These are phyloP conservation scores for Leccinum solheimii DNA, from an alignment of 1,284 basidiomycete genomes.

Conservation along the genomic window DNA sequence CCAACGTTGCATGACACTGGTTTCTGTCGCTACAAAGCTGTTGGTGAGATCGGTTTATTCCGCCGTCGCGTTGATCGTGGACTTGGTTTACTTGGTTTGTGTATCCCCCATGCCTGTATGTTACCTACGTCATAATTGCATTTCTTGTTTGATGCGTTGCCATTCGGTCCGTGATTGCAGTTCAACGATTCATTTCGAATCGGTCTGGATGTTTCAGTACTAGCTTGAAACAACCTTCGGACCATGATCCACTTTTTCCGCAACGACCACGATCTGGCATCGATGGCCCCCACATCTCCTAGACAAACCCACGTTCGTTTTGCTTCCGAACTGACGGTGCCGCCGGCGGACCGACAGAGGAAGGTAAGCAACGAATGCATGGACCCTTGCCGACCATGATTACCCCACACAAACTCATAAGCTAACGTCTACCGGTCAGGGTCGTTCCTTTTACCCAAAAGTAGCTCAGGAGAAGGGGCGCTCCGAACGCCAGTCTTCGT, in stretches of 20 bases:
- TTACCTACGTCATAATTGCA: not conserved
- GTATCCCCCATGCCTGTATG: not conserved
- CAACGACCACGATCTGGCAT: conserved; percentile 17
- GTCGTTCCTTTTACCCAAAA: conserved; percentile 37
- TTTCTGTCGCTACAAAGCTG: not conserved
- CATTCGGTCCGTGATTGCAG: not conserved
- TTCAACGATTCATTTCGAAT: not conserved
- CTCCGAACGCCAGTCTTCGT: conserved; percentile 32
- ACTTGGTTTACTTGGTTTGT: not conserved
- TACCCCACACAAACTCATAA: not conserved
- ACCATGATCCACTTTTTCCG: not conserved
- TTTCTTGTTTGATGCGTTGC: not conserved
- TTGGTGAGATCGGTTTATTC: not conserved
- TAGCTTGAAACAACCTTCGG: not conserved
- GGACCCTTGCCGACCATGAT: too few species aligned
- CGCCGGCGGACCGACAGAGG: conserved; percentile 23
- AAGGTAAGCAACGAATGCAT: conserved; percentile 15
- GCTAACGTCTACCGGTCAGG: conserved; percentile 16
- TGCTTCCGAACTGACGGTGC: conserved; percentile 19
- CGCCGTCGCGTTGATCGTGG: not conserved
- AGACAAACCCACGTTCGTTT: conserved; percentile 25
- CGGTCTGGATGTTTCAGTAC: not conserved
- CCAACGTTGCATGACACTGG: not conserved
- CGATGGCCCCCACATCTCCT: conserved; percentile 18
- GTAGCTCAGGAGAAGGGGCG: conserved; percentile 41